phyloP scores from a whole-genome alignment of 2,329 filamentous ascomycete genomes.

The Cordyceps cateniannulata region DNA sequence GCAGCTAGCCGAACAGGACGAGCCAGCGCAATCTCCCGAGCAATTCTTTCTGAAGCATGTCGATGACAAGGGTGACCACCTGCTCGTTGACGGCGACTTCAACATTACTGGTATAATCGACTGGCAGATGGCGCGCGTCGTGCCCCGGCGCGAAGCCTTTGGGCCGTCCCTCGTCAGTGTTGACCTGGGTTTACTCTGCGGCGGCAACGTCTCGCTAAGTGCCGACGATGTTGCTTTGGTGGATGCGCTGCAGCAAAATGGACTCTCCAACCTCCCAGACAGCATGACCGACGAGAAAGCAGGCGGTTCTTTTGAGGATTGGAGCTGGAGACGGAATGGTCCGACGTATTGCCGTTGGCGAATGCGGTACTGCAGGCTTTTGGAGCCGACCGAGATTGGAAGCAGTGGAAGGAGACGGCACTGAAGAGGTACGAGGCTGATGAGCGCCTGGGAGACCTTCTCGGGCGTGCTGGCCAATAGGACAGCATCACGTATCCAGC shows the following conservation, averaged over 20 bases:
- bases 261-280: background rate
- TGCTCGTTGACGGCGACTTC: slow-evolving; percentile 38
- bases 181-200: slow-evolving; percentile 14
- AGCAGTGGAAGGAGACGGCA: slow-evolving; percentile 12
- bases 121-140: slow-evolving; percentile 27
- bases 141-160: slow-evolving; percentile 17
- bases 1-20: background rate
- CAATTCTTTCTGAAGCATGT: slow-evolving; percentile 15
- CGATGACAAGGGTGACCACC: slow-evolving; percentile 41
- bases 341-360: slow-evolving; percentile 16
- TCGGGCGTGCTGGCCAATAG: background rate
- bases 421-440: slow-evolving; percentile 13
- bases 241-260: slow-evolving; percentile 13
- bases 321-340: slow-evolving; percentile 16
- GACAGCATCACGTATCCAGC: too few species aligned
- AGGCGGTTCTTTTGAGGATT: slow-evolving; percentile 20
- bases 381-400: slow-evolving; percentile 12
- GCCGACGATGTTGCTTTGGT: slow-evolving; percentile 14
- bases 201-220: slow-evolving; percentile 14
- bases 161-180: slow-evolving; percentile 15
- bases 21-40: background rate
- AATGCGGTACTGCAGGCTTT: slow-evolving; percentile 17
- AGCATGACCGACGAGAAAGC: slow-evolving; percentile 15
- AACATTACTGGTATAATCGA: slow-evolving; percentile 44
- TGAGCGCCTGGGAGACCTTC: slow-evolving; percentile 6